Base-by-base conservation (phyloP, 2,329 filamentous ascomycete species). In the Penicillium hordei region DNA sequence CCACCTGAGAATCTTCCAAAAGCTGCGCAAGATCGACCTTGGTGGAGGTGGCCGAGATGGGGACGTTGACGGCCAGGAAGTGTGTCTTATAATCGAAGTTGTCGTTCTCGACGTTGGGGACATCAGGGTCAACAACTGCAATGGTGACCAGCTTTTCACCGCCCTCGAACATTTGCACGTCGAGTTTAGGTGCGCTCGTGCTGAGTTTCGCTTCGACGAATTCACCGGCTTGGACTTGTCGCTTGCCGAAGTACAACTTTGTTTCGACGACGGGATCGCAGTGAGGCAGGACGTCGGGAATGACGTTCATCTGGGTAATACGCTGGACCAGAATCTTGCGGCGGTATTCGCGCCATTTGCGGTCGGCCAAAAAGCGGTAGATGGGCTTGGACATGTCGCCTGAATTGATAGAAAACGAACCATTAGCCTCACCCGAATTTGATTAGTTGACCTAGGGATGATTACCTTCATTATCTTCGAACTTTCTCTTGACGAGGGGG, bases 371-470 rank as follows among this genome's bases (percentile, higher is more conserved):
- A 75, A 90, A 85, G 63, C 93, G 90, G 81, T 99, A 99, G 72
- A 99, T 93, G 62, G 93, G 93, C 76, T 96, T 96, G 79, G 86
- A 88, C 91, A 97, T 93, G 76, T 97, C 92, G 64, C 89, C 93
- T 97, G 17, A 17, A 40, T 64, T 31, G n/a, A 46, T 39, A 29
- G 56, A 49, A 44, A 29, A 44, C 31, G 40, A 10, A 27, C 21
- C 4, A 61, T 72, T 66, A 73, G 67, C 50, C 42, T 55, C 8
- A 43, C 19, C n/a, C n/a, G 19, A 27, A 27, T 10, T 15, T 29
- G 51, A 29, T 34, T 6, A 23, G 48, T 9, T n/a, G 12, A 13
- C 1, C 5, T 0, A 15, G n/a, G 29, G 31, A 27, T 42, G 10
- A 51, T 67, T 80, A 96, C 93, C 92, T 68, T 88, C 76, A 25